Base-by-base conservation (phyloP, 2,329 filamentous ascomycete genomes). In the Fusarium sp. region DNA sequence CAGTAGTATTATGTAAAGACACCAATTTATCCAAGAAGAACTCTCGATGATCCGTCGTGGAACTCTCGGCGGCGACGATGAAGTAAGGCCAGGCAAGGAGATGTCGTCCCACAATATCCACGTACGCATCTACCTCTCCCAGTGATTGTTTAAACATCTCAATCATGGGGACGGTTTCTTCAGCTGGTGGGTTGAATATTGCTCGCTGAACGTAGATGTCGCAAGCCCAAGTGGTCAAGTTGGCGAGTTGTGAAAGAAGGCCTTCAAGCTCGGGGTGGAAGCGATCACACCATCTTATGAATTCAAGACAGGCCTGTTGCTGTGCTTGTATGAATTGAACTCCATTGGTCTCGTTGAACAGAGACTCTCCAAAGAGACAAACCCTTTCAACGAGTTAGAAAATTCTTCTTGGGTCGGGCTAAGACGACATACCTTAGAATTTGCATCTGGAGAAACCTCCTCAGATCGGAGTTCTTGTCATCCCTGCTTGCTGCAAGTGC, bases 191-290 rank as follows among this genome's bases (percentile, higher is more conserved):
- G 5, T 73, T 73, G 6, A 56, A 49, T 0, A 68, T 69, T 6
- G 71, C 71, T 13, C 71, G 63, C 10, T 73, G 71, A 13, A 72
- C 65, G 6, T 72, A 72, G 3, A 72, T 72, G 1, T 72, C 61
- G 2, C 71, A 72, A 5, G 71, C 71, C 43, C 58, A 66, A 1
- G 71, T 71, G 6, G 63, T 68, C 1, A 72, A 5, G 20, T 66
- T 61, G 8, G 67, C 63, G 6, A 72, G 53, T 24, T 73, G 70
- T 6, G 50, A 31, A 2, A 72, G 48, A 1, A 72, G 68, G 2
- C 24, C 49, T 28, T 72, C 55, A 0, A 72, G 61, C 58, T 72
- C 71, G 0, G 71, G 71, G 5, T 72, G 71, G 26, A 72, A 67
- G 1, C 66, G 61, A 3, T 72, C 56, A 20, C 71, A 72, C 56